These are phyloP conservation scores for Monotropa hypopitys DNA, from an alignment of 179 eudicot species.

Conservation along the genomic window DNA sequence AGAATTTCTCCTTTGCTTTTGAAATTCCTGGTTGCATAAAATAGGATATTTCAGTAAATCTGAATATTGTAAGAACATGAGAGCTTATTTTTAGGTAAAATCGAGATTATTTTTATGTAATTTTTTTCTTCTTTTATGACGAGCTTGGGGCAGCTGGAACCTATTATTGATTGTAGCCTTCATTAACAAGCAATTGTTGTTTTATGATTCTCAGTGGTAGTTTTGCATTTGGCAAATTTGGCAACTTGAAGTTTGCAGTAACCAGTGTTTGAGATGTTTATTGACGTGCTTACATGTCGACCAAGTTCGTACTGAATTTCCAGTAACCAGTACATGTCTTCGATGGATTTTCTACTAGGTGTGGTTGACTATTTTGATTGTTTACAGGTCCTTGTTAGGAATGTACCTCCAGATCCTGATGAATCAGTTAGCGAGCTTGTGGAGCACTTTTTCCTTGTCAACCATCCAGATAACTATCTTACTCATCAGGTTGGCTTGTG, in stretches of 20 bases:
- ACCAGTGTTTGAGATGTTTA: not conserved
- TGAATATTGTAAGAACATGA: not conserved
- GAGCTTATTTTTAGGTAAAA: not conserved
- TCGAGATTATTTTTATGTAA: not conserved
- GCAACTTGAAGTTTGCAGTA: conserved; percentile 1
- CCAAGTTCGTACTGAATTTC: too few relatives aligned
- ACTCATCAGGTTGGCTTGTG: conserved; percentile 57
- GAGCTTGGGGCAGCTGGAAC: not conserved
- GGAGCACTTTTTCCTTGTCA: conserved; percentile 94
- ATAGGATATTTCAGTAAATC: not conserved
- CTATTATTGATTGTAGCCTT: not conserved
- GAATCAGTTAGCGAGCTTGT: conserved; percentile 78
- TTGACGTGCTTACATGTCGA: not conserved
- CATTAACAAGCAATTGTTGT: not conserved
- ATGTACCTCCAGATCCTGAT: conserved; percentile 83
- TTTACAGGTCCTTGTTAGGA: conserved; percentile 70
- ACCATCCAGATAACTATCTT: conserved; percentile 89
- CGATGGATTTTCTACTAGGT: not conserved
- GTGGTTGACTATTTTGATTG: conserved; percentile 9
- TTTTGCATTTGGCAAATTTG: not conserved
- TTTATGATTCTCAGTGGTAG: not conserved
- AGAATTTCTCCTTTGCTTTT: not conserved
- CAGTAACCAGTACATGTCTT: not conserved
- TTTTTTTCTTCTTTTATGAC: too few relatives aligned
- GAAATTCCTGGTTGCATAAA: not conserved